These are phyloP conservation scores for Taiozyma sp. DNA, from an alignment of 1,139 yeast genomes.

Conservation along the genomic window DNA sequence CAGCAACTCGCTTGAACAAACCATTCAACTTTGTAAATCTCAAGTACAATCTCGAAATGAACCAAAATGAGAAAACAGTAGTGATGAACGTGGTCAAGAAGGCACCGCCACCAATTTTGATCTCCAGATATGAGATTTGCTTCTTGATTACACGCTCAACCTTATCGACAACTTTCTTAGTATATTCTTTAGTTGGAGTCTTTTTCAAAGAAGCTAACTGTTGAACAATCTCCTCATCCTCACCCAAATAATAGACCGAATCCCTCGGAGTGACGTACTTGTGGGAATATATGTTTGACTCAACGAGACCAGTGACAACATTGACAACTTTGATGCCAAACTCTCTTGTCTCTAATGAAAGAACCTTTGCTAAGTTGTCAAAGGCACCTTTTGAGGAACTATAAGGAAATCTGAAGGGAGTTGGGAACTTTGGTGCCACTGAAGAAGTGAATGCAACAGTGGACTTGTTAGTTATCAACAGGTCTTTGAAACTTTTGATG, in stretches of 20 bases:
- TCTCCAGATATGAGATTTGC: conserved; percentile 1
- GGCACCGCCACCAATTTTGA: conserved; percentile 9
- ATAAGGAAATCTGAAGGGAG: conserved; percentile 68
- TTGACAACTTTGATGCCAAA: conserved; percentile 68
- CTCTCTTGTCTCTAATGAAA: conserved; percentile 64
- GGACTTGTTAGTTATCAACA: conserved; percentile 60
- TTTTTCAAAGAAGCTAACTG: neutral
- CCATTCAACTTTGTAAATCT: neutral
- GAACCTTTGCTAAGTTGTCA: conserved; percentile 55
- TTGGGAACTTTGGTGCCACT: conserved; percentile 53
- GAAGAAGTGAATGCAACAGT: conserved; percentile 74
- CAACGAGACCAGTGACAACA: conserved; percentile 61
- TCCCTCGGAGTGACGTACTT: conserved; percentile 45
- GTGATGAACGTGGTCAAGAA: conserved; percentile 6
- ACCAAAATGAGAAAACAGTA: neutral
- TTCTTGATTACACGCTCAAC: conserved; percentile 8
- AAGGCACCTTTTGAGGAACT: conserved; percentile 70
- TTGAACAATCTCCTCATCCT: conserved; percentile 1
- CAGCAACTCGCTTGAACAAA: neutral
- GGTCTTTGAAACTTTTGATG: conserved; percentile 50
- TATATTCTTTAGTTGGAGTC: conserved; percentile 7
- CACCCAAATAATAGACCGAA: conserved; percentile 30
- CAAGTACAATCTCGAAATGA: neutral
- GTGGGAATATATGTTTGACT: conserved; percentile 47
- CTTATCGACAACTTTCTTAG: conserved; percentile 6